Evolutionary conservation across 2,329 filamentous ascomycete species (phyloP).

Genomic region (Ophiostoma quercus): DNA sequence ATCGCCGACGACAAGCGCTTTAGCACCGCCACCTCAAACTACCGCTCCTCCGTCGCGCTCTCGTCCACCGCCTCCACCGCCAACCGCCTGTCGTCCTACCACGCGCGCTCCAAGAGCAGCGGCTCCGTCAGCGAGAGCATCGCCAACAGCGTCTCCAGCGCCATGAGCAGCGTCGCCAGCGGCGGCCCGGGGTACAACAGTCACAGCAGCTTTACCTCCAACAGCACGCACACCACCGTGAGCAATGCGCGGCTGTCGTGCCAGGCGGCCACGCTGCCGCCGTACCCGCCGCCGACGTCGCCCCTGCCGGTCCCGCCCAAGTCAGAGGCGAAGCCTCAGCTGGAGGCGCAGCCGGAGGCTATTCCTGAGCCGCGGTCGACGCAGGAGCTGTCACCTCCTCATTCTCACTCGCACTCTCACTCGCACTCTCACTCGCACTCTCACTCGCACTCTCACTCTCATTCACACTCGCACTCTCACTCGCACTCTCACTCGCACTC

Average conservation of each 20-base stretch:
- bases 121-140: conserved; percentile 24
- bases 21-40: conserved; percentile 4
- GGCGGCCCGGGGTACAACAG: conserved; percentile 6
- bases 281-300: conserved; percentile 5
- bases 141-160: conserved; percentile 20
- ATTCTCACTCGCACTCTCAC: no score
- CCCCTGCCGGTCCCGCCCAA: background rate
- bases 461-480: no score
- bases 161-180: conserved; percentile 18
- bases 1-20: conserved; percentile 6
- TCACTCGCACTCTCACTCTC: background rate
- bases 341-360: no score
- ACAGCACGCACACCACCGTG: conserved; percentile 16
- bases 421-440: no score
- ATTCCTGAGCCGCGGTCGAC: no score
- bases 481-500: no score
- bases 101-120: conserved; percentile 26
- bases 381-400: background rate
- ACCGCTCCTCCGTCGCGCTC: conserved; percentile 12
- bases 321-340: no score
- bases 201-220: conserved; percentile 16
- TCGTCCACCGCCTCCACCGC: background rate
- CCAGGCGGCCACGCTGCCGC: background rate
- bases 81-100: conserved; percentile 20
- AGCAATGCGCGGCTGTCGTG: conserved; percentile 15